Base-by-base conservation (phyloP, 495 filamentous ascomycete genomes). In the Amphirosellinia nigrospora region DNA sequence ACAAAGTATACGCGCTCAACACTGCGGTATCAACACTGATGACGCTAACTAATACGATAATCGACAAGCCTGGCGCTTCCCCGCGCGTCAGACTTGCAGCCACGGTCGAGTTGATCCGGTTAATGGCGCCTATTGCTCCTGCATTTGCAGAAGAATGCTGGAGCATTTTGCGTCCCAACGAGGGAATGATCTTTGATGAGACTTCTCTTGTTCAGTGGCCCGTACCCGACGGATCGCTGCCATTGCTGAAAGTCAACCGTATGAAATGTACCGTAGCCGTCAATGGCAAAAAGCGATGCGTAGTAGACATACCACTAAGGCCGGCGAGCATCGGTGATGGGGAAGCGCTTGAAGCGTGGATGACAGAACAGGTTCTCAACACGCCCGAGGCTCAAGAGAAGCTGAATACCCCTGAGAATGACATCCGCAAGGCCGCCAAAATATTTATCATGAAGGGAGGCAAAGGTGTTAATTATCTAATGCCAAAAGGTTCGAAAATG, bases 11-110 rank as follows among this genome's bases (percentile, higher is more conserved):
- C 71, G 77, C 89, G 1, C 83, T 97, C 52, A 97, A 97, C 78
- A 96, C 92, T 3, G 86, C 91, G 41, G 86, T 97, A 21, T 94
- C 91, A 2, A 92, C 94, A 72, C 82, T 97, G 41, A 97, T 91
- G 80, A 87, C 86, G 21, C 84, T 97, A 3, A 93, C 92, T 15
- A 95, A 96, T 75, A 70, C 80, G 3, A 82, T 97, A 32, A 70
- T 77, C 26, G 79, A 77, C 6, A 66, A 75, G 9, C 53, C 70
- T 0, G 34, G 45, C 32, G 75, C 77, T n/a, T 73, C 70, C 36
- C 53, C 67, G 26, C 16, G 53, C 8, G 70, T 86, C 58, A 73
- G 71, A 60, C 19, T 64, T 30, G 80, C 83, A 48, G 80, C 81
- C 11, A 73, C 81, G 1, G 71, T 70, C 3, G 79, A 82, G 30